These are phyloP conservation scores for Xylaria castorea DNA, from an alignment of 495 filamentous ascomycete species.

Conservation along the genomic window DNA sequence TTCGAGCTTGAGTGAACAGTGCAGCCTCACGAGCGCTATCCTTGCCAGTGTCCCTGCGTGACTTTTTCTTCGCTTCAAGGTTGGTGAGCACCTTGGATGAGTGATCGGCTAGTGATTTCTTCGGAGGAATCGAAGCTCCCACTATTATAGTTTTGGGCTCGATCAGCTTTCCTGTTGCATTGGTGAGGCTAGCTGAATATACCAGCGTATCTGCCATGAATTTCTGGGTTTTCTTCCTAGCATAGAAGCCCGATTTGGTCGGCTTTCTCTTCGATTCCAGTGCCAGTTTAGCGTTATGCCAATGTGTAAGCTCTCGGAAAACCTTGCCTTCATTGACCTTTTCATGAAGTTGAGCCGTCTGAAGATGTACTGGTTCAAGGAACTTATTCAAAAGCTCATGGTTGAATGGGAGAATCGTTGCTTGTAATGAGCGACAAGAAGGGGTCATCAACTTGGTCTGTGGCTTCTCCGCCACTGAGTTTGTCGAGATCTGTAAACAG, in stretches of 20 bases:
- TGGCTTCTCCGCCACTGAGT: not conserved
- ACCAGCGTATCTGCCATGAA: constrained; percentile 67
- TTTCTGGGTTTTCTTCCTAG: constrained; percentile 53
- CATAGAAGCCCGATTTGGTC: constrained; percentile 33
- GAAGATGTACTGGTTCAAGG: constrained; percentile 59
- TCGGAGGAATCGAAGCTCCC: not conserved
- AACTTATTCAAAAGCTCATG: constrained; percentile 65
- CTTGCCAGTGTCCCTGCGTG: constrained; percentile 25
- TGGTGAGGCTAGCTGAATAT: constrained; percentile 76
- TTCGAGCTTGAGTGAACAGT: constrained; percentile 33
- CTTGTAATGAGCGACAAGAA: constrained; percentile 19
- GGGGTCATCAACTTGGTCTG: not conserved
- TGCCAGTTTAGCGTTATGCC: constrained; percentile 65
- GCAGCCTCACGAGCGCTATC: constrained; percentile 38
- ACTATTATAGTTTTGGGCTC: constrained; percentile 64
- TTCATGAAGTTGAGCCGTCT: constrained; percentile 36
- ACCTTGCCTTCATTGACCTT: constrained; percentile 40
- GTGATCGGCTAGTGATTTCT: not conserved
- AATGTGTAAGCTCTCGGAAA: constrained; percentile 67
- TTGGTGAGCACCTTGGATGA: constrained; percentile 12
- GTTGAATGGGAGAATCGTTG: constrained; percentile 63
- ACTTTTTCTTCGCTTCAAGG: constrained; percentile 36
- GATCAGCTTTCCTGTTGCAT: constrained; percentile 65
- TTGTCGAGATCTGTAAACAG: not conserved
- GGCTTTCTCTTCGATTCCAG: constrained; percentile 49